Evolutionary conservation across 805 yeast genomes (phyloP).

Genomic region (Lachancea mirantina): DNA sequence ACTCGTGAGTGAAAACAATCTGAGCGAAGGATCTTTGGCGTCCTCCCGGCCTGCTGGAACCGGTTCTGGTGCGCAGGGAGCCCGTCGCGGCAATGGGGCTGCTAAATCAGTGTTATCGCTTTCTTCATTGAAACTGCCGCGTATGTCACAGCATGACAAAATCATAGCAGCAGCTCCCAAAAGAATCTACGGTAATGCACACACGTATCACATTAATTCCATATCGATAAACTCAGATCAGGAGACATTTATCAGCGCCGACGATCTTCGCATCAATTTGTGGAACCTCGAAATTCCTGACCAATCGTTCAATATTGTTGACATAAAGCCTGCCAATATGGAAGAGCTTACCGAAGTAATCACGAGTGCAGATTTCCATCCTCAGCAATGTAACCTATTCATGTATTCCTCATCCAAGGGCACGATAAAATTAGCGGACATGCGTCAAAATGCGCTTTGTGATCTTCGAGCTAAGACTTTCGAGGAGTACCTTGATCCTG

Average conservation of each 20-base stretch:
- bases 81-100: constrained; percentile 12
- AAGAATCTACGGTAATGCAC: constrained; percentile 88
- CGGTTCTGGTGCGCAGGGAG: constrained; percentile 1
- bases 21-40: constrained; percentile 39
- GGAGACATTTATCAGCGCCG: constrained; percentile 88
- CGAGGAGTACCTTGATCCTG: constrained; percentile 90
- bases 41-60: too few species aligned
- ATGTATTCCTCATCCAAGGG: constrained; percentile 96
- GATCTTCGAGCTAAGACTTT: constrained; percentile 80
- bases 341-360: constrained; percentile 98
- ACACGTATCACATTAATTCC: constrained; percentile 95
- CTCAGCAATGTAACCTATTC: constrained; percentile 81
- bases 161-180: constrained; percentile 93
- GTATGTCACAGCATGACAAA: constrained; percentile 87
- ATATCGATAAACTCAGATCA: constrained; percentile 92
- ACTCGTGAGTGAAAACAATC: constrained; percentile 86
- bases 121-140: constrained; percentile 65
- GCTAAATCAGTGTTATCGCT: constrained; percentile 31
- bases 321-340: constrained; percentile 96
- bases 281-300: constrained; percentile 95
- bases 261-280: constrained; percentile 88
- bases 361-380: constrained; percentile 95
- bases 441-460: constrained; percentile 92
- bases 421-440: constrained; percentile 88
- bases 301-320: constrained; percentile 94